These are phyloP conservation scores for Thermochaetoides thermophila DNA, from an alignment of 495 filamentous ascomycete species.

Conservation along the genomic window DNA sequence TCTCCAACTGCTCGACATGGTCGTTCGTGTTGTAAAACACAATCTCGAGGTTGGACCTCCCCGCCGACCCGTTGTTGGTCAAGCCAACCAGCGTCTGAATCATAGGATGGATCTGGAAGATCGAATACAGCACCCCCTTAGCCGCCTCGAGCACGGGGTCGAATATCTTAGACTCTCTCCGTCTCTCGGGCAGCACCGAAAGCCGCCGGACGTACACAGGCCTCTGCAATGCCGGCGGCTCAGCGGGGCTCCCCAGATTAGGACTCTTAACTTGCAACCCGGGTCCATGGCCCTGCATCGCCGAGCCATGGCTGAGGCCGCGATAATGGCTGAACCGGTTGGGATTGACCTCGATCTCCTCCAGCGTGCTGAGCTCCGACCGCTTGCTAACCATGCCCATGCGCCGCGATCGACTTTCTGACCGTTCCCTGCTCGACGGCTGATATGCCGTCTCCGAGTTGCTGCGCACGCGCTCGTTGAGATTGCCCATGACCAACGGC, in stretches of 20 bases:
- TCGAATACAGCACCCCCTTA: conserved; percentile 74
- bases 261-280: conserved; percentile 25
- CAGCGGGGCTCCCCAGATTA: conserved; percentile 45
- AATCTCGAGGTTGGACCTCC: conserved; percentile 59
- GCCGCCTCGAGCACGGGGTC: conserved; percentile 63
- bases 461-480: conserved; percentile 71
- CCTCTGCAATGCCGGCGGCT: conserved; percentile 31
- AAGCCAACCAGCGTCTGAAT: conserved; percentile 59
- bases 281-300: conserved; percentile 42
- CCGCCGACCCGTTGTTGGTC: conserved; percentile 48
- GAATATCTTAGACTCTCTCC: conserved; percentile 40
- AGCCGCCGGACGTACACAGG: conserved; percentile 56
- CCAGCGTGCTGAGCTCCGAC: conserved; percentile 56
- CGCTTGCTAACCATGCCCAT: conserved; percentile 78
- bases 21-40: conserved; percentile 63
- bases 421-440: conserved; percentile 31
- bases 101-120: conserved; percentile 66
- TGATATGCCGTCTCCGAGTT: conserved; percentile 73
- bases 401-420: conserved; percentile 42
- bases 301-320: conserved; percentile 67
- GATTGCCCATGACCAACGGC: conserved; percentile 51
- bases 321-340: conserved; percentile 69
- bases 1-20: conserved; percentile 60
- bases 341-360: conserved; percentile 46
- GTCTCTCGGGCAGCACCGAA: conserved; percentile 72